phyloP scores from a whole-genome alignment of 805 yeast genomes.

The Yarrowia phangngaensis region DNA sequence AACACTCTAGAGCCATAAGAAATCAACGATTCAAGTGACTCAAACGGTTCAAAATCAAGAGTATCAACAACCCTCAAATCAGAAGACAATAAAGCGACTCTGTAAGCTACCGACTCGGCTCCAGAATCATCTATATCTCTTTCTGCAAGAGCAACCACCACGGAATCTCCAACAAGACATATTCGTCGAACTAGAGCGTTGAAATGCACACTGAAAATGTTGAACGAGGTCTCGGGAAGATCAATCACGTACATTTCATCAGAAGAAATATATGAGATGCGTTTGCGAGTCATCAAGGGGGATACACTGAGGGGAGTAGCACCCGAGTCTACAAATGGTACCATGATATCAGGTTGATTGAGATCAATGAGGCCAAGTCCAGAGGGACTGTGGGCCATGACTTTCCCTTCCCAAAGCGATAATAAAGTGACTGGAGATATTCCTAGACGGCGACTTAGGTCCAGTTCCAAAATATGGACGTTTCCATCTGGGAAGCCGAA shows the following conservation, averaged over 20 bases:
- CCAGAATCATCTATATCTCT: conserved; percentile 7
- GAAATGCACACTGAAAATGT: conserved; percentile 11
- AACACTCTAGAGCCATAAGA: neutral
- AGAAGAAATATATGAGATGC: conserved; percentile 8
- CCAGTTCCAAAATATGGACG: conserved; percentile 2
- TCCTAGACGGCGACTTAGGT: conserved; percentile 2
- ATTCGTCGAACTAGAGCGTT: conserved; percentile 16
- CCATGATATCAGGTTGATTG: neutral
- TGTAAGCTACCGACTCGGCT: conserved; percentile 2
- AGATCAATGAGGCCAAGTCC: conserved; percentile 3
- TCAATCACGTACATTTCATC: conserved; percentile 8
- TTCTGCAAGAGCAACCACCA: conserved; percentile 18
- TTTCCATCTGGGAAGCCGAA: conserved; percentile 10
- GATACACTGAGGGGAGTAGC: conserved; percentile 13
- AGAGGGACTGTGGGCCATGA: conserved; percentile 7
- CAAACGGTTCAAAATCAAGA: conserved; percentile 5
- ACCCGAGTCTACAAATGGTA: conserved; percentile 10
- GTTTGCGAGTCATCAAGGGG: neutral
- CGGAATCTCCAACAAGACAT: neutral
- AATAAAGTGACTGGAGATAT: conserved; percentile 4
- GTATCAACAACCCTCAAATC: conserved; percentile 12
- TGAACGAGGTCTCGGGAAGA: neutral
- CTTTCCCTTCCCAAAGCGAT: conserved; percentile 2
- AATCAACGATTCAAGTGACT: conserved; percentile 11
- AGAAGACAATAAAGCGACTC: conserved; percentile 1